A percentile compares a stretch with the other conserved stretches of the same genome.
Conservation (phyloP, 805 yeast species). For the Candida alai region DNA sequence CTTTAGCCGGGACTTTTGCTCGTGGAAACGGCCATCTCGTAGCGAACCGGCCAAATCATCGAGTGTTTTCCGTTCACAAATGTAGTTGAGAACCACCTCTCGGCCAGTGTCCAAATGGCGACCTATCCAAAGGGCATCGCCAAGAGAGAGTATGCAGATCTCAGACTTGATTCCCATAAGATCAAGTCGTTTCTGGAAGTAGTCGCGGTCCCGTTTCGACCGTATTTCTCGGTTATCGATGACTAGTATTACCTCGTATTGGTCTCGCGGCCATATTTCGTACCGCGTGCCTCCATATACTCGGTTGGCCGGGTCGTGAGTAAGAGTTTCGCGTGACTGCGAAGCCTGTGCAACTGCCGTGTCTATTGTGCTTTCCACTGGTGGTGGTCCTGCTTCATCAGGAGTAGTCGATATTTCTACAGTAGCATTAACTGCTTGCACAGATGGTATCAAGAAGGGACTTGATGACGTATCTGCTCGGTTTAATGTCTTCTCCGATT, state of each 20-base stretch:
- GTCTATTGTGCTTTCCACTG: too few relatives aligned
- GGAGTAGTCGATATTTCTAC: neutral
- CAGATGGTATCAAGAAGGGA: too few relatives aligned
- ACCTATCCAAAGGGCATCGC: constrained; percentile 92
- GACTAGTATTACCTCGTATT: constrained; percentile 57
- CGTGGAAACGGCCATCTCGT: constrained; percentile 82
- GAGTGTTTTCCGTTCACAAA: constrained; percentile 86
- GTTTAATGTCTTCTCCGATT: too few relatives aligned
- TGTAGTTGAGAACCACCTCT: constrained; percentile 70
- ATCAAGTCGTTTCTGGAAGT: constrained; percentile 54
- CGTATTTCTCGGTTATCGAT: constrained; percentile 83
- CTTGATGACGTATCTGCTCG: too few relatives aligned
- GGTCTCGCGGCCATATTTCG: constrained; percentile 58
- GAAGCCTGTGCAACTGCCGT: too few relatives aligned
- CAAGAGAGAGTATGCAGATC: constrained; percentile 62
- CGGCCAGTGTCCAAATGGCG: constrained; percentile 51
- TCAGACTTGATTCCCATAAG: constrained; percentile 48
- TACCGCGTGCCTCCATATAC: constrained; percentile 26
- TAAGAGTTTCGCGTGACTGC: too few relatives aligned
- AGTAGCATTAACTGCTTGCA: neutral
- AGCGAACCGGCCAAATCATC: constrained; percentile 84
- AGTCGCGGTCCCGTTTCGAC: constrained; percentile 64
- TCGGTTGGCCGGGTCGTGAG: constrained; percentile 23
- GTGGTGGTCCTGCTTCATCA: too few relatives aligned
- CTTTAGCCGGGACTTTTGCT: constrained; percentile 76